Conservation (phyloP, 164 flowering plant species). For the Taxillus chinensis region DNA sequence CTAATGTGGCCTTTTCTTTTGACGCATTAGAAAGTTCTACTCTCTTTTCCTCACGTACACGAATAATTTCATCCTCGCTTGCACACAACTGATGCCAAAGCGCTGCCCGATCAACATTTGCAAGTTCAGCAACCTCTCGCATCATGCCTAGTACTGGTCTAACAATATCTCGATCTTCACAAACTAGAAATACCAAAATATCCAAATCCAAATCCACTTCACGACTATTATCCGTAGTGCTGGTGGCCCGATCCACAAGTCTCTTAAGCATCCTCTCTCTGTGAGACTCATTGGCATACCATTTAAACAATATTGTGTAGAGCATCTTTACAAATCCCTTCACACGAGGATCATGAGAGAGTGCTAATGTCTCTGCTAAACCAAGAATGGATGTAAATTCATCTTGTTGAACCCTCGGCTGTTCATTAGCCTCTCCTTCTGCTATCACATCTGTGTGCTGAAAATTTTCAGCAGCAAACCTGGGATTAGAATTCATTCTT, state of each 20-base stretch:
- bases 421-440: slow-evolving; percentile 44
- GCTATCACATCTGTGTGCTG: slow-evolving; percentile 30
- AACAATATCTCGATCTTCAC: slow-evolving; percentile 57
- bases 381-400: slow-evolving; percentile 75
- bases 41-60: slow-evolving; percentile 69
- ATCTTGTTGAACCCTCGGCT: slow-evolving; percentile 38
- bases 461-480: slow-evolving; percentile 34
- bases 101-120: slow-evolving; percentile 87
- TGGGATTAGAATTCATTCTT: slow-evolving; percentile 30
- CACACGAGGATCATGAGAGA: slow-evolving; percentile 60
- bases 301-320: slow-evolving; percentile 62
- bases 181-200: slow-evolving; percentile 48
- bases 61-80: slow-evolving; percentile 74
- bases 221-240: slow-evolving; percentile 44
- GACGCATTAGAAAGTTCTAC: slow-evolving; percentile 43
- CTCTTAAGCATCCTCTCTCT: slow-evolving; percentile 77
- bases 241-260: slow-evolving; percentile 76
- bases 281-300: slow-evolving; percentile 64
- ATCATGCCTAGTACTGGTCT: slow-evolving; percentile 82
- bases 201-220: slow-evolving; percentile 77
- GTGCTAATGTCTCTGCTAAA: slow-evolving; percentile 85
- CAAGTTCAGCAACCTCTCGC: slow-evolving; percentile 90
- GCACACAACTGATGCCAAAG: slow-evolving; percentile 96
- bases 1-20: slow-evolving; percentile 55
- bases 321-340: slow-evolving; percentile 73